Base-by-base conservation (phyloP, 2,329 filamentous ascomycete species). In the Geoglossum cookeanum region DNA sequence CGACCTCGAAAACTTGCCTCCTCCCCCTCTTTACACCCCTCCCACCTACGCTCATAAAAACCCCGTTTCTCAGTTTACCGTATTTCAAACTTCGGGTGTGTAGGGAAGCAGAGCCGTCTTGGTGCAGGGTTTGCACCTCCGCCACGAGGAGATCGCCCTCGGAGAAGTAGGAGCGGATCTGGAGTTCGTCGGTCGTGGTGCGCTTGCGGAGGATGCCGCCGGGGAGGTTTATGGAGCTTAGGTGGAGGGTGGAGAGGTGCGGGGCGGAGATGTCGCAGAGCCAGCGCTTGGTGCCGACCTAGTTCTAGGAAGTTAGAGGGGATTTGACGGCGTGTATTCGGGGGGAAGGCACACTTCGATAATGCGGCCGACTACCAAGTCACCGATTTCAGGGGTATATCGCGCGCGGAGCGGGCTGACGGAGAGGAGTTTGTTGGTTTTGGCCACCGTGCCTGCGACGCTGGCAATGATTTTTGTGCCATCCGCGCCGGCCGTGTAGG, bases 341-440 rank as follows among this genome's bases (percentile, higher is more conserved):
- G 9, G 9, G 2, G 15, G 42, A 17, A 11, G 3, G 30, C 49
- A 33, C 58, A 44, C 57, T 70, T 94, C 88, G 61, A 92, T 82
- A 65, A 98, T 94, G 61, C 92, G 81, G 42, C 92, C 92, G 13
- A 98, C 84, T 2, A 98, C 87, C 3, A 98, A 77, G 71, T 98
- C 92, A 64, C 92, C 92, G 60, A 98, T 96, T 70, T 96, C 91
- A 35, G 92, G 92, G 1, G 82, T 88, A 74, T 98, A 98, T 60
- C 92, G 85, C 17, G 92, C 90, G 60, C 90, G 87, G 2, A 98
- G 77, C 5, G 92, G 89, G 1, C 85, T 83, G 58, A 98, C 86
- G 1, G 88, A 94, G 62, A 98, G 83, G 53, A 98, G 83, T 70
- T 96, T 97, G 78, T 98, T 98, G 59, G 91, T 97, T 68, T 90